phyloP scores from a whole-genome alignment of 164 flowering plant species.

The Nymphaea colorata region DNA sequence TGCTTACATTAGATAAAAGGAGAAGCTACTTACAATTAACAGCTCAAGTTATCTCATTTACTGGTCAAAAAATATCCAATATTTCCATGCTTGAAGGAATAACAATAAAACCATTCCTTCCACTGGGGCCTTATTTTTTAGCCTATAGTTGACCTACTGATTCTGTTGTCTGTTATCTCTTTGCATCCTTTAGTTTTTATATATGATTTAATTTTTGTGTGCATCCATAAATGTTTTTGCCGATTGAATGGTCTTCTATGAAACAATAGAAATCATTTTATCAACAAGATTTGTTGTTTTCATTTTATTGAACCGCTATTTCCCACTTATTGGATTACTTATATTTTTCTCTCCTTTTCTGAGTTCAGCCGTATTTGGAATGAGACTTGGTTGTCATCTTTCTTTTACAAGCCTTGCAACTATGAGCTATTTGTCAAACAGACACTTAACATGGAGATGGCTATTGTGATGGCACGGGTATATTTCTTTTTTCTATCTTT shows the following conservation, averaged over 20 bases:
- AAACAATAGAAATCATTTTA: neutral
- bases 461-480: conserved; percentile 97
- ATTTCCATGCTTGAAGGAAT: no score
- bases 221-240: neutral
- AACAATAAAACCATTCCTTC: no score
- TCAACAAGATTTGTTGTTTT: no score
- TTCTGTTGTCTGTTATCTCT: no score
- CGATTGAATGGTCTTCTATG: neutral
- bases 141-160: no score
- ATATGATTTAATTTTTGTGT: no score
- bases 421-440: conserved; percentile 96
- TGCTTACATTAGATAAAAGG: no score
- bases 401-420: conserved; percentile 97
- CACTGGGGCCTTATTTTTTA: no score
- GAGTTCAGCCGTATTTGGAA: conserved; percentile 87
- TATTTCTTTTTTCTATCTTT: neutral
- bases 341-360: neutral
- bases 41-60: no score
- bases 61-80: no score
- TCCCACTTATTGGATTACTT: neutral
- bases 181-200: no score
- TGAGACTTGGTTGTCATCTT: conserved; percentile 91
- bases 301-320: neutral
- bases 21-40: no score
- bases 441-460: conserved; percentile 98